phyloP scores from a whole-genome alignment of 352 stramenopile genomes.

The Thraustochytrium sp. region DNA sequence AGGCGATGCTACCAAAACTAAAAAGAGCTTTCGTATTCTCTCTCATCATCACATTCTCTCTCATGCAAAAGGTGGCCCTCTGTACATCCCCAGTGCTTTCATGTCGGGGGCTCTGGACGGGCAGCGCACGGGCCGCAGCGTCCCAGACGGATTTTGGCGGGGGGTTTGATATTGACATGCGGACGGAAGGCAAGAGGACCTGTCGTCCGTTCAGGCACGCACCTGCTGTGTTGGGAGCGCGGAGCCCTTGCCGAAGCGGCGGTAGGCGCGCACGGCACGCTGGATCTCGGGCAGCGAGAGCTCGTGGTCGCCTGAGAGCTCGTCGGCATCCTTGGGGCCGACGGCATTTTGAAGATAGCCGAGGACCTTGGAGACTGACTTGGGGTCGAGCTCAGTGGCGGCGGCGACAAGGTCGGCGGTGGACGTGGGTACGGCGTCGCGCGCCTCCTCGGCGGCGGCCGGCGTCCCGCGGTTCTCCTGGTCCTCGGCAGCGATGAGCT shows the following conservation, averaged over 20 bases:
- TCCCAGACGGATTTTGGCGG: no score
- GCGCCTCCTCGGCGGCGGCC: neutral
- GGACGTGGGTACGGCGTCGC: neutral
- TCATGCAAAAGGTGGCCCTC: no score
- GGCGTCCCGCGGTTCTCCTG: neutral
- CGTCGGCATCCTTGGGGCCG: neutral
- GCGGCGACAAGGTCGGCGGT: conserved; percentile 13
- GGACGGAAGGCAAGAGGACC: no score
- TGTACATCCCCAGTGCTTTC: no score
- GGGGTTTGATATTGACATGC: no score
- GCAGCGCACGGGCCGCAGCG: no score
- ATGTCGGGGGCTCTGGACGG: no score
- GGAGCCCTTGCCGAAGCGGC: neutral
- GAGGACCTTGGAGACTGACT: conserved; percentile 27
- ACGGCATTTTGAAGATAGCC: conserved; percentile 7
- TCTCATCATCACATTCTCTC: no score
- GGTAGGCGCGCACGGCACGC: neutral
- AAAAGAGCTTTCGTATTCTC: no score
- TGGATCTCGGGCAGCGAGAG: conserved; percentile 24
- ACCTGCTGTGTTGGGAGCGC: conserved; percentile 19
- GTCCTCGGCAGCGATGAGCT: neutral
- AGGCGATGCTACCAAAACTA: no score
- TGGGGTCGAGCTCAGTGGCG: conserved; percentile 15
- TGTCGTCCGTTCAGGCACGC: neutral
- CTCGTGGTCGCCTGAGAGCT: neutral